Evolutionary conservation across 169 alveolate species (phyloP), one percentile per base, ranked within the genome.

Genomic region (Neospora caninum): DNA sequence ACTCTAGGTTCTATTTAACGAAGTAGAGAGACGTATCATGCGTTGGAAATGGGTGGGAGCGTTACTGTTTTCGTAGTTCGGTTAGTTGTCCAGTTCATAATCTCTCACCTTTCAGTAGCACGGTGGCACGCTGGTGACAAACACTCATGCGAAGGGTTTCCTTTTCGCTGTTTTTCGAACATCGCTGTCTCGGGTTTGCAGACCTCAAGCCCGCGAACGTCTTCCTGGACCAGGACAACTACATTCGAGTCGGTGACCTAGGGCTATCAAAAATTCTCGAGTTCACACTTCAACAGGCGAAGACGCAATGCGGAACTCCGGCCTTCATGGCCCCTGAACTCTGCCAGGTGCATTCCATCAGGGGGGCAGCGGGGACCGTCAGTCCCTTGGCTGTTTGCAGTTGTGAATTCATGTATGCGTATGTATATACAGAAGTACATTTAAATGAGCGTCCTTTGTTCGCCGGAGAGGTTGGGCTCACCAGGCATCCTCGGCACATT

Each of bases 321-420:
- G 99, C 99, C 97, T 99, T 99, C 97, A 96, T 99, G 97, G 98
- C 99, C 49, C 99, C 99, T 0, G 99, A 99, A 97, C 98, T 99
- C 89, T 99, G 99, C 80, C 94, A 93, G 93, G 91, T 49, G 58
- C 58, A 13, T 49, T 49, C 58, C 58, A 13, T 49, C 58, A 49
- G 58, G 18, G 18, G 58, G 9, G 58, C 27, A 13, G 18, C 58
- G 27, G 18, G 27, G 27, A 49, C 10, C 18, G 58, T 0, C 58
- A 49, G 6, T 49, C 18, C 58, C 58, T 13, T 1, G 16, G 58
- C 6, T 13, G 0, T 0, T 49, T 49, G 58, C 58, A 49, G 18
- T 22, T 49, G 58, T 49, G 58, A 49, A 49, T 49, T 0, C 58
- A 49, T 49, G 58, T 22, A 0, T 49, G 58, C 58, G 10, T 49